Evolutionary conservation across 495 filamentous ascomycete genomes (phyloP).

Genomic region (Podospora comata): DNA sequence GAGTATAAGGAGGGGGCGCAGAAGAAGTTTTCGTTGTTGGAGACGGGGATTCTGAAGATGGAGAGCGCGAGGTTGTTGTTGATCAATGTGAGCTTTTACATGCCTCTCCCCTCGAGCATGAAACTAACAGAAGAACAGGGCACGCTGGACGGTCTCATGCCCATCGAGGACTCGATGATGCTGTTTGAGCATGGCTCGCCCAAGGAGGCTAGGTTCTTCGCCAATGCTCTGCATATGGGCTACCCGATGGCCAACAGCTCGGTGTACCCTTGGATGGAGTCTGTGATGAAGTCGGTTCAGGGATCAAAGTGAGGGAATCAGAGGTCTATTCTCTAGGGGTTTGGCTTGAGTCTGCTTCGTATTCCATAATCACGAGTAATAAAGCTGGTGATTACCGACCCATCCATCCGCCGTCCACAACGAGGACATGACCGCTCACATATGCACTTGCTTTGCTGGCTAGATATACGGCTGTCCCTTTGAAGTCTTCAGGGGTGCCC

Average conservation of each 20-base stretch:
- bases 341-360: not conserved
- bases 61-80: constrained; percentile 62
- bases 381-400: constrained; percentile 54
- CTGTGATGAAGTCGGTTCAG: constrained; percentile 40
- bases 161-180: constrained; percentile 71
- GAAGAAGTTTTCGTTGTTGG: constrained; percentile 69
- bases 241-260: constrained; percentile 55
- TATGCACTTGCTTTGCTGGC: constrained; percentile 73
- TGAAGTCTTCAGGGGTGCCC: constrained; percentile 86
- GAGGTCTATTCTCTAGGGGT: not conserved
- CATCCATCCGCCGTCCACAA: constrained; percentile 95
- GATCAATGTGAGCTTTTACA: constrained; percentile 56
- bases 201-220: constrained; percentile 68
- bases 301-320: constrained; percentile 3
- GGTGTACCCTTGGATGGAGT: constrained; percentile 57
- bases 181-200: constrained; percentile 65
- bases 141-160: constrained; percentile 67
- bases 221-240: constrained; percentile 61
- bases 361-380: not conserved
- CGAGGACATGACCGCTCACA: constrained; percentile 75
- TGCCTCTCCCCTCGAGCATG: constrained; percentile 2
- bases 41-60: constrained; percentile 63
- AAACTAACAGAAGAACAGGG: constrained; percentile 46
- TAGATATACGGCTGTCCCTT: constrained; percentile 76
- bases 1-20: constrained; percentile 59